These are phyloP conservation scores for Arbutus unedo DNA, from an alignment of 148 eudicot species.

Conservation along the genomic window DNA sequence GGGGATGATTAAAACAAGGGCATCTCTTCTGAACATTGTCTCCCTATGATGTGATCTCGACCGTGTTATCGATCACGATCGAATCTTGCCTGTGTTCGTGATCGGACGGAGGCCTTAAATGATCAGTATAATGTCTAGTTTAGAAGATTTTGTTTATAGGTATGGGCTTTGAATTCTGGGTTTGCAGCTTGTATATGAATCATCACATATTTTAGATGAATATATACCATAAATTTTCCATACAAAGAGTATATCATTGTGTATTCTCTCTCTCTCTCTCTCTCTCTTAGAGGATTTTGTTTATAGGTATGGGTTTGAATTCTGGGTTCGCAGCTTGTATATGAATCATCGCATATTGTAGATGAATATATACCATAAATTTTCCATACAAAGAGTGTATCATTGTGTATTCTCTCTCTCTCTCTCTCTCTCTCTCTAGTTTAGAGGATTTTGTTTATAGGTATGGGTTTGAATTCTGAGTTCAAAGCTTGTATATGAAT, in stretches of 20 bases:
- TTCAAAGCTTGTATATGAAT: background rate
- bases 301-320: background rate
- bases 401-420: background rate
- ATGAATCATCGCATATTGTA: background rate
- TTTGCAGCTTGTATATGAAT: background rate
- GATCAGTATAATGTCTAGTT: too few relatives aligned
- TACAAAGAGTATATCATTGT: background rate
- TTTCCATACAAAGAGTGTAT: conserved; percentile 11
- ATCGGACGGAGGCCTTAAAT: too few relatives aligned
- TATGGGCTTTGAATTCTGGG: background rate
- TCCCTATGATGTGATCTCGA: background rate
- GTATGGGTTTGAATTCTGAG: background rate
- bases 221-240: too few relatives aligned
- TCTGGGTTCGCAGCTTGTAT: background rate
- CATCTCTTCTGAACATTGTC: conserved; percentile 7
- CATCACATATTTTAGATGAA: too few relatives aligned
- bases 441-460: background rate
- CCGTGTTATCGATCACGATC: too few relatives aligned
- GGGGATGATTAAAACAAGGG: conserved; percentile 38
- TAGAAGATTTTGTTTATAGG: background rate
- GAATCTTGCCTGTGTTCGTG: too few relatives aligned
- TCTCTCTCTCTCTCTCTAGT: background rate
- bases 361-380: too few relatives aligned
- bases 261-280: background rate
- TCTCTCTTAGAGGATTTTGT: background rate